phyloP scores from a whole-genome alignment of 2,329 filamentous ascomycete species.

The Alternaria sp. region DNA sequence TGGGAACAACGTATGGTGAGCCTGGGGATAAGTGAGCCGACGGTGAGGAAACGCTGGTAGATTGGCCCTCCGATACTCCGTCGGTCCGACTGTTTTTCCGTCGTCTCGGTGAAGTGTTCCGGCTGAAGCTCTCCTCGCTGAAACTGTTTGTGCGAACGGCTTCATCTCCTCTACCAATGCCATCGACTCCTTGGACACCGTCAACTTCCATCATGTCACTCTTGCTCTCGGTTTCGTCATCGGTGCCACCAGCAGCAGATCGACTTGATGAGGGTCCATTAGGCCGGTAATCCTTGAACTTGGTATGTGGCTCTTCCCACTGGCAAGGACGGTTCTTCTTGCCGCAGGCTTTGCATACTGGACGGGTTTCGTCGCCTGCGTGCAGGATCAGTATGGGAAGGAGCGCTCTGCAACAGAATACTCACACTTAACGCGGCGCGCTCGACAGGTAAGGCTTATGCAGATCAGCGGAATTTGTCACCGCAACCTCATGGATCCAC shows the following conservation, averaged over 20 bases:
- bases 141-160: neutral
- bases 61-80: slow-evolving; percentile 13
- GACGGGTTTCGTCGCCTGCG: slow-evolving; percentile 40
- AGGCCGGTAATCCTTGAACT: slow-evolving; percentile 40
- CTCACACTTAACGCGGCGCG: slow-evolving; percentile 45
- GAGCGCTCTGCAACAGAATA: neutral
- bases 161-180: slow-evolving; percentile 1
- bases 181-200: slow-evolving; percentile 14
- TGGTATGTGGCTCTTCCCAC: slow-evolving; percentile 40
- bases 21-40: slow-evolving; percentile 24
- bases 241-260: slow-evolving; percentile 13
- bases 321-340: slow-evolving; percentile 44
- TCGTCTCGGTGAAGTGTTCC: slow-evolving; percentile 27
- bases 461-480: slow-evolving; percentile 9
- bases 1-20: slow-evolving; percentile 16
- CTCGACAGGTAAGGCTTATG: slow-evolving; percentile 40
- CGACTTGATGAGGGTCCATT: slow-evolving; percentile 25
- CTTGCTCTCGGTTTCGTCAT: slow-evolving; percentile 18
- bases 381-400: slow-evolving; percentile 4
- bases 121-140: slow-evolving; percentile 21
- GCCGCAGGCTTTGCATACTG: slow-evolving; percentile 41
- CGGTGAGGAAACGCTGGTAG: slow-evolving; percentile 22
- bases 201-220: slow-evolving; percentile 25
- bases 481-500: slow-evolving; percentile 10
- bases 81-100: slow-evolving; percentile 23